Evolutionary conservation across 345 rosid species (phyloP), one percentile per base, ranked within the genome.

Genomic region (Theobroma cacao): DNA sequence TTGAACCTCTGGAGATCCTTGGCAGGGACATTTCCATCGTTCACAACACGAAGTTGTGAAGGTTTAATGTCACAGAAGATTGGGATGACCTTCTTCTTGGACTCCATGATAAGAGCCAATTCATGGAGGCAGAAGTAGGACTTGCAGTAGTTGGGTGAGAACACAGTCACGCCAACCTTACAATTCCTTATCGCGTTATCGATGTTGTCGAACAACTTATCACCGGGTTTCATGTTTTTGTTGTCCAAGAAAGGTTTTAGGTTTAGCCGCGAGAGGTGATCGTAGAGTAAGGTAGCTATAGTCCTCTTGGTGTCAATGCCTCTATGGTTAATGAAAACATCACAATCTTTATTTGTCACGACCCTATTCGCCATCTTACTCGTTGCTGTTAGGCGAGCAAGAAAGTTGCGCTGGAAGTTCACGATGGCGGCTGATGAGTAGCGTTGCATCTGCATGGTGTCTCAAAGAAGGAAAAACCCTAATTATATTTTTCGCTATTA

Each of bases 181-280:
- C 93, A 92, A 61, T 76, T 67, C 17, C 72, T 77, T 11, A 91
- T 88, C 5, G 89, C 92, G 1, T 59, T 24, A 47, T 91, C 81
- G 60, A 91, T 93, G 72, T 89, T 81, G 64, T 93, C 95, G 1
- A 87, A 90, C 60, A 93, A 76, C 76, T 90, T 90, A 66, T 93
- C 95, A 0, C 97, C 97, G 0, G 95, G 97, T 61, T 89, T 92
- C 95, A 91, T 91, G 48, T 84, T 92, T 87, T 88, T 92, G 83
- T 82, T 81, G 70, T 92, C 97, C 85, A 93, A 71, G 90, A 92
- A 91, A 3, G 95, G 90, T 12, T 75, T 80, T 7, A 93, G 61
- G 26, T 84, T 83, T 31, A 78, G 45, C 61, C 86, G 28, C 18
- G 66, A 75, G 14, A 93, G 91, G 18, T 86, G 77, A 74, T 93